Conservation (phyloP, 2,329 filamentous ascomycete species). For the Aspergillus costaricaensis region DNA sequence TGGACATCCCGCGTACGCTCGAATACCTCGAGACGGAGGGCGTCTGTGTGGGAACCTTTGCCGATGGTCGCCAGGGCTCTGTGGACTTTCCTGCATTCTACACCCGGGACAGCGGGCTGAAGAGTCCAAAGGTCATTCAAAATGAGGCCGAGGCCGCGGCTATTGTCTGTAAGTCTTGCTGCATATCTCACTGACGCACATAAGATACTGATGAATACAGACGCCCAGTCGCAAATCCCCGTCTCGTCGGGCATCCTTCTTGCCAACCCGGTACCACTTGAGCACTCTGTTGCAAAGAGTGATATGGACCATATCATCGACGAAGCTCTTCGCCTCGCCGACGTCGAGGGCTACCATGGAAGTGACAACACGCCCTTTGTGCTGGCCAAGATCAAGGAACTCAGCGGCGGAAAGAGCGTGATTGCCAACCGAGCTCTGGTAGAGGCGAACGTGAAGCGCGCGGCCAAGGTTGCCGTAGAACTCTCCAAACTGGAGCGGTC, state of each 20-base stretch:
- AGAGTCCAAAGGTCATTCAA: conserved; percentile 73
- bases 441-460: conserved; percentile 66
- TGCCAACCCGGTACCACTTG: conserved; percentile 80
- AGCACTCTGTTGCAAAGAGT: conserved; percentile 67
- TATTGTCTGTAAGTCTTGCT: conserved; percentile 66
- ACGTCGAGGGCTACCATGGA: conserved; percentile 67
- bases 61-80: conserved; percentile 70
- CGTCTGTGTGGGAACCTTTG: conserved; percentile 85
- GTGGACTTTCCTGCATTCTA: conserved; percentile 94
- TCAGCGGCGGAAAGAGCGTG: conserved; percentile 72
- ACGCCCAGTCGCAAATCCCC: conserved; percentile 71
- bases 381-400: conserved; percentile 73
- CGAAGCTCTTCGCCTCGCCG: conserved; percentile 66
- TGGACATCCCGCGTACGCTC: conserved; percentile 86
- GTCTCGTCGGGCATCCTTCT: conserved; percentile 81
- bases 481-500: conserved; percentile 57
- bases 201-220: conserved; percentile 32
- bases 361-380: conserved; percentile 84
- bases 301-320: conserved; percentile 72
- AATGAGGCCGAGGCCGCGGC: conserved; percentile 81
- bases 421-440: conserved; percentile 72
- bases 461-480: conserved; percentile 65
- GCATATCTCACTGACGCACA: too few species aligned
- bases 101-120: conserved; percentile 80
- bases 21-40: conserved; percentile 73